Base-by-base conservation (phyloP, 768 basidiomycete species). In the Tulasnella sp. region DNA sequence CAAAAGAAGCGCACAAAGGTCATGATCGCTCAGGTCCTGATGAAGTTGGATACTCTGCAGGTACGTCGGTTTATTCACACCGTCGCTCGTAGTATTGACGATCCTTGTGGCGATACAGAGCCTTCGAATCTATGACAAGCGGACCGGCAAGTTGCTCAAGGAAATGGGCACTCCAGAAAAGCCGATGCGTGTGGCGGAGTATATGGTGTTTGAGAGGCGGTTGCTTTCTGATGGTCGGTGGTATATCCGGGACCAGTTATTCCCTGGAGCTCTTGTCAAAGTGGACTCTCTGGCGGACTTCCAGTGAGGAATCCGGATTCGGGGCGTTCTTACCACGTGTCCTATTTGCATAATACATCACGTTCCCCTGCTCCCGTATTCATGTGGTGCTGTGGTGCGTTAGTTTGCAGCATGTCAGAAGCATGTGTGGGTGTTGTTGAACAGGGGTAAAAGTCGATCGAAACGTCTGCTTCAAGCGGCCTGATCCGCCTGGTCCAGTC, bases 41-140 rank as follows among this genome's bases (percentile, higher is more conserved):
- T 61, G 36, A 53, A 52, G 41, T 51, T 61, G 40, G 49, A 59
- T 27, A 61, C 60, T 6, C 45, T 29, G 12, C 60, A 61, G 58
- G 60, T 61, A 9, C 4, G 21, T 0, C 11, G 1, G n/a, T 49
- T 52, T 8, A 4, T 27, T 59, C 3, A 3, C 23, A 8, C 8
- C 6, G n/a, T 9, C 21, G 35, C 58, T 21, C 19, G 17, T 2
- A 19, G 19, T 34, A 15, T 17, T 34, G 11, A 54, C 25, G 42
- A 34, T 21, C 3, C 19, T 31, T n/a, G 15, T 19, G 29, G 4
- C 21, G 19, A 31, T 2, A 48, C 27, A 61, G 60, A 59, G 51
- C 42, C 37, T 61, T 25, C 29, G 25, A 15, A 50, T 60, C 14
- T 58, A 58, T 48, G 57, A 60, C 55, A 57, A 57, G 23, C 31